These are phyloP conservation scores for Phytopythium helicoides DNA, from an alignment of 352 stramenopile species.

Conservation along the genomic window DNA sequence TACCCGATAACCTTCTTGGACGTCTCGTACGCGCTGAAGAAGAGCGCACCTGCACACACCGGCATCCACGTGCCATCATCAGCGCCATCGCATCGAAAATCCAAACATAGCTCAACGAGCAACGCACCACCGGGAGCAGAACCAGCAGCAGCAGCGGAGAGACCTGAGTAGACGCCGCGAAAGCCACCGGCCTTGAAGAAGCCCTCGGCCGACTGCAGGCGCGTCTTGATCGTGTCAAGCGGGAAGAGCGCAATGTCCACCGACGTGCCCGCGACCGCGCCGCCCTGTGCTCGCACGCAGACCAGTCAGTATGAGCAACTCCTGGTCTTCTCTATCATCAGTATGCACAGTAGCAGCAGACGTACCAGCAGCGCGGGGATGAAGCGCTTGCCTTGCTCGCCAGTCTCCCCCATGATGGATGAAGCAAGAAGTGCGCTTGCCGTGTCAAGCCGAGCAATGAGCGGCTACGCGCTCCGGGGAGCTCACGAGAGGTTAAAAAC, in stretches of 20 bases:
- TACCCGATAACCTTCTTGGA: conserved; percentile 76
- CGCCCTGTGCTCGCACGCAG: no score
- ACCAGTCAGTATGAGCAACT: no score
- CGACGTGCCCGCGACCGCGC: conserved; percentile 94
- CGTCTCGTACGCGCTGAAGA: conserved; percentile 91
- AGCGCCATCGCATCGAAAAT: neutral
- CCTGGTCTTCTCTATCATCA: no score
- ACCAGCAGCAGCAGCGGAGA: conserved; percentile 89
- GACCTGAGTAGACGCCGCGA: conserved; percentile 89
- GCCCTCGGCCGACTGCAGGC: conserved; percentile 95
- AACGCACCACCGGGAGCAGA: conserved; percentile 87
- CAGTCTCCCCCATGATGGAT: conserved; percentile 19
- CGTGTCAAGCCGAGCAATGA: neutral
- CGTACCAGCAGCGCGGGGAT: conserved; percentile 60
- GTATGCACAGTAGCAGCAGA: neutral
- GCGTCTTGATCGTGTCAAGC: conserved; percentile 98
- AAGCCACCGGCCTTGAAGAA: conserved; percentile 98
- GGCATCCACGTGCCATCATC: neutral
- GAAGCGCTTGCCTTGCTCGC: conserved; percentile 52
- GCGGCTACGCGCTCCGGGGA: no score
- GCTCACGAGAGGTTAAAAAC: no score
- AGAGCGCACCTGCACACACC: conserved; percentile 65
- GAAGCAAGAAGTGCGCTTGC: no score
- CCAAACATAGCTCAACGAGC: neutral
- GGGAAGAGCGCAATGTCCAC: conserved; percentile 99